These are phyloP conservation scores for Neurospora sp. DNA, from an alignment of 495 filamentous ascomycete genomes.

Conservation along the genomic window DNA sequence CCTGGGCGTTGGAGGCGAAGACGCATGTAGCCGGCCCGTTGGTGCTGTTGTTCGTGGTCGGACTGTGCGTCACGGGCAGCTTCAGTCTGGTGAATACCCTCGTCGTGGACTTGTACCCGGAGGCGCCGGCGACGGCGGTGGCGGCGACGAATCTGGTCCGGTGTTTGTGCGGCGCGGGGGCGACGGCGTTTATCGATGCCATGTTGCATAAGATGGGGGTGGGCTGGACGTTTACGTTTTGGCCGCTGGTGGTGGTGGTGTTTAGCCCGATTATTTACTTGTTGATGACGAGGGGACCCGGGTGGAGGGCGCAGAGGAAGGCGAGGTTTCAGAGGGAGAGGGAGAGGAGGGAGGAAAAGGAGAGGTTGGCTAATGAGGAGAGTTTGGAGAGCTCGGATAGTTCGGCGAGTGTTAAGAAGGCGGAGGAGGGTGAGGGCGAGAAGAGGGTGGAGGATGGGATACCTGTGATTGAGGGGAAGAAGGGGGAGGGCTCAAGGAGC, in stretches of 20 bases:
- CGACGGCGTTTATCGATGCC: slow-evolving; percentile 32
- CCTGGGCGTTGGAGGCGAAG: slow-evolving; percentile 44
- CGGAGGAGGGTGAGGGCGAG: background rate
- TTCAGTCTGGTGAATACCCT: slow-evolving; percentile 42
- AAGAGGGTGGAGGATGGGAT: background rate
- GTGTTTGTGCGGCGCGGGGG: slow-evolving; percentile 34
- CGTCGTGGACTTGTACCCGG: slow-evolving; percentile 36
- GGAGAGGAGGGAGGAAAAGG: slow-evolving; percentile 12
- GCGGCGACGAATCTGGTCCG: slow-evolving; percentile 40
- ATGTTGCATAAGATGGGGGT: slow-evolving; percentile 33
- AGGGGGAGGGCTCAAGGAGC: background rate
- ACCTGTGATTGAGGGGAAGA: background rate
- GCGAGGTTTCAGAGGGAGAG: slow-evolving; percentile 16
- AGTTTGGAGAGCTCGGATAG: background rate
- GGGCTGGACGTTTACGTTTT: slow-evolving; percentile 40
- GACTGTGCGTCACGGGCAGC: slow-evolving; percentile 41
- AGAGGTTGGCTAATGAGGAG: background rate
- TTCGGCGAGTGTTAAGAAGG: background rate
- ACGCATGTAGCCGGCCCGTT: slow-evolving; percentile 41
- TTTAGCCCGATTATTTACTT: slow-evolving; percentile 30
- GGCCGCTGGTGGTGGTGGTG: slow-evolving; percentile 27
- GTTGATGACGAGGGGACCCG: slow-evolving; percentile 27
- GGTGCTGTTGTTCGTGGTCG: slow-evolving; percentile 46
- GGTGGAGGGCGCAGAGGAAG: slow-evolving; percentile 32
- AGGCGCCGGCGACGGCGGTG: slow-evolving; percentile 35